A percentile compares a stretch with the other conserved stretches of the same genome.
Evolutionary conservation across 306 rosid species (phyloP).

Genomic region (Myrica gale): DNA sequence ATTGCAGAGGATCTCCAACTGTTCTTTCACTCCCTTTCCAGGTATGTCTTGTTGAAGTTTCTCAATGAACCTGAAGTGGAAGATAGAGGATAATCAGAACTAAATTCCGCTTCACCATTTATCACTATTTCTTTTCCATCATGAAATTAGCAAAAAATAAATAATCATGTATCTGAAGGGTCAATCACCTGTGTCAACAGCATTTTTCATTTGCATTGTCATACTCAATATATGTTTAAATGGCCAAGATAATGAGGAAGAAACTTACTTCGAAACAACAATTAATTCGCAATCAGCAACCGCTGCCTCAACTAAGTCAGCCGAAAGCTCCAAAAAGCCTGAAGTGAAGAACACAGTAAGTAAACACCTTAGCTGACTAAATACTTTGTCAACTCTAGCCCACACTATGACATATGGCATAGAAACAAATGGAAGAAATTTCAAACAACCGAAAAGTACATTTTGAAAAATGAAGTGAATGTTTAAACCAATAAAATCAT

Average conservation of each 20-base stretch:
- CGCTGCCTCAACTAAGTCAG: conserved; percentile 79
- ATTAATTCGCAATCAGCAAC: conserved; percentile 85
- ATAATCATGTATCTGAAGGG: neutral
- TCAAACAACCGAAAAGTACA: too few relatives aligned
- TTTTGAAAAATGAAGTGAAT: neutral
- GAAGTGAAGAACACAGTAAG: conserved; percentile 5
- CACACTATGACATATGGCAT: neutral
- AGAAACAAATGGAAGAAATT: conserved; percentile 2
- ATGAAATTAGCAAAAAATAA: neutral
- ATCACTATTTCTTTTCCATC: neutral
- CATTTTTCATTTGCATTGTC: neutral
- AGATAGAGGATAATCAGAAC: neutral
- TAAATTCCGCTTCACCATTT: neutral
- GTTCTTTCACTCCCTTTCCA: conserved; percentile 87
- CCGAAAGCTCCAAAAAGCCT: conserved; percentile 78
- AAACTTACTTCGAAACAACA: conserved; percentile 84
- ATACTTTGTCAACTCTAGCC: neutral
- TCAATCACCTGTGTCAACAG: neutral
- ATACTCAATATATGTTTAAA: neutral
- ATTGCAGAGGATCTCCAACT: conserved; percentile 64
- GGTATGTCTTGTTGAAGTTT: conserved; percentile 77
- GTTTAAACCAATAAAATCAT: too few relatives aligned
- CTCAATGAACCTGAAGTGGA: conserved; percentile 70
- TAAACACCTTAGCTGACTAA: conserved; percentile 2
- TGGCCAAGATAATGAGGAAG: conserved; percentile 15